A percentile compares a stretch with the other conserved stretches of the same genome.
These are phyloP conservation scores for Rhodamnia rubescens DNA, from an alignment of 345 rosid genomes.

Conservation along the genomic window DNA sequence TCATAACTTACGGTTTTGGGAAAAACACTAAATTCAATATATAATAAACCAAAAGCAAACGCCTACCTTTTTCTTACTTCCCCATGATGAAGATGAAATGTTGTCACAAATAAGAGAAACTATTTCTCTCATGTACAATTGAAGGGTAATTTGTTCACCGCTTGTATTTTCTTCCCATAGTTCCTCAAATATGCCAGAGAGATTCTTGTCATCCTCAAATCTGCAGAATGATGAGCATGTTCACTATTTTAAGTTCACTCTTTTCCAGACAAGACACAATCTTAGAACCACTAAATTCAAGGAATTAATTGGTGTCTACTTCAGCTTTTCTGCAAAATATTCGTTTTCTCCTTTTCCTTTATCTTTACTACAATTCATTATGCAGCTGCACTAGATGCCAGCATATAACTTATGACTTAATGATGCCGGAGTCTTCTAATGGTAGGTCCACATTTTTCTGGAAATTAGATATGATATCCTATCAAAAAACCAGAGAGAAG, in stretches of 20 bases:
- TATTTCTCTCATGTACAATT: slow-evolving; percentile 74
- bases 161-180: slow-evolving; percentile 92
- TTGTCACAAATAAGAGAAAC: slow-evolving; percentile 61
- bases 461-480: not conserved
- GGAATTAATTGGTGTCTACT: not conserved
- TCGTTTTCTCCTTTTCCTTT: not conserved
- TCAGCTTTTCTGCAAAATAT: not conserved
- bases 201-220: slow-evolving; percentile 86
- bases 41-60: not conserved
- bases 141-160: slow-evolving; percentile 75
- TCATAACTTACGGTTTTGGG: not conserved
- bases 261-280: not conserved
- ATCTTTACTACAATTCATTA: not conserved
- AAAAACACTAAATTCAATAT: not conserved
- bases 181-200: slow-evolving; percentile 83
- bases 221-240: slow-evolving; percentile 25
- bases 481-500: not conserved
- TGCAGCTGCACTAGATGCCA: not conserved
- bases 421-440: not conserved
- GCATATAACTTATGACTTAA: not conserved
- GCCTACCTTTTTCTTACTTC: slow-evolving; percentile 68
- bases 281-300: not conserved
- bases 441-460: not conserved
- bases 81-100: slow-evolving; percentile 82
- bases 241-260: not conserved